phyloP scores from a whole-genome alignment of 108 stramenopile species.

The Nannochloropsis oceanica region DNA sequence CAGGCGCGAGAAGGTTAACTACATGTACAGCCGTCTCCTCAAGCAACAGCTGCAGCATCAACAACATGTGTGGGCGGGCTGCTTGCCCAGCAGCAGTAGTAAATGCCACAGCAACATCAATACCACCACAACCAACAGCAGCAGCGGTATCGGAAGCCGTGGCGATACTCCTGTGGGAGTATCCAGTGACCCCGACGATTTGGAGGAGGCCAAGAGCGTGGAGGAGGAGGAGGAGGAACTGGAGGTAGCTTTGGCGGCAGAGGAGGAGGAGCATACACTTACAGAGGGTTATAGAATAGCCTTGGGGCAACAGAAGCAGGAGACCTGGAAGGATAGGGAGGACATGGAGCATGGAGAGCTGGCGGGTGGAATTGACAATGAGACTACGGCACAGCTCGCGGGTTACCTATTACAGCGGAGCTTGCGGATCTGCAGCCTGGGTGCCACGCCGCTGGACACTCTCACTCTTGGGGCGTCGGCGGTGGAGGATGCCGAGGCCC shows the following conservation, averaged over 20 bases:
- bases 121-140: background rate
- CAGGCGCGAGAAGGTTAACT: background rate
- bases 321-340: background rate
- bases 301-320: background rate
- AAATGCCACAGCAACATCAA: no score
- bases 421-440: background rate
- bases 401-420: background rate
- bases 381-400: background rate
- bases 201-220: background rate
- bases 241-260: background rate
- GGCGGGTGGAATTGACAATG: background rate
- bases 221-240: background rate
- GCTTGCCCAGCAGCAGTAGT: no score
- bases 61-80: background rate
- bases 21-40: background rate
- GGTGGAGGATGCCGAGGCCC: background rate
- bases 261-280: background rate
- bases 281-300: background rate
- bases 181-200: background rate
- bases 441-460: background rate
- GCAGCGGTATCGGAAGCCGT: background rate
- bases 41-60: background rate
- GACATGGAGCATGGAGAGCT: background rate
- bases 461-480: constrained; percentile 14
- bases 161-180: background rate